Percentiles rank a stretch among this genome's conserved stretches.
Evolutionary conservation across 2,329 filamentous ascomycete genomes (phyloP).

Genomic region (Diatrype stigma): DNA sequence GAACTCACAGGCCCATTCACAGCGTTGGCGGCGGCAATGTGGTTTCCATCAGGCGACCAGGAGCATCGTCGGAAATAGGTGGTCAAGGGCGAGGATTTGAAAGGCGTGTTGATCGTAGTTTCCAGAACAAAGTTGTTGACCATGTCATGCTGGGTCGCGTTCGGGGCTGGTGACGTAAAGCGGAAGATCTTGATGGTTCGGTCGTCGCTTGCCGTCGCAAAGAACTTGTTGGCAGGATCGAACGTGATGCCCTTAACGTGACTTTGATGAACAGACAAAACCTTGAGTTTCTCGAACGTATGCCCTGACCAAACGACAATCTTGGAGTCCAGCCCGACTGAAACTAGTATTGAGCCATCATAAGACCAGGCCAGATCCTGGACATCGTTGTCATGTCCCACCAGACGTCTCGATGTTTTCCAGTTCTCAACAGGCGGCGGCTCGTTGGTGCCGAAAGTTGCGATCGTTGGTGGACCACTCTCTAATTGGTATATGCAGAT

Average conservation of each 20-base stretch:
- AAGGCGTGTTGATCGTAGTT: constrained; percentile 82
- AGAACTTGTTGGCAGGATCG: constrained; percentile 98
- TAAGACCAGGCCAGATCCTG: constrained; percentile 97
- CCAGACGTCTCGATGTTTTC: constrained; percentile 89
- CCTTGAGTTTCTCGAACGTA: constrained; percentile 97
- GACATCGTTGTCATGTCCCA: constrained; percentile 97
- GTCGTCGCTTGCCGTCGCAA: constrained; percentile 96
- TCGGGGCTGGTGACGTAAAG: constrained; percentile 85
- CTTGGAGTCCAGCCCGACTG: constrained; percentile 94
- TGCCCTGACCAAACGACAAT: constrained; percentile 97
- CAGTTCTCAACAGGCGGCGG: constrained; percentile 94
- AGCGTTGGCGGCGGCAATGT: constrained; percentile 94
- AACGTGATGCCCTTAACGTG: constrained; percentile 99
- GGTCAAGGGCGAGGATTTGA: constrained; percentile 86
- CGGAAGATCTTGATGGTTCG: constrained; percentile 94
- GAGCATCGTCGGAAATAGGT: constrained; percentile 96
- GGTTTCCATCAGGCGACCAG: constrained; percentile 95
- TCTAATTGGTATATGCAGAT: constrained; percentile 96
- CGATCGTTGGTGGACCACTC: constrained; percentile 69
- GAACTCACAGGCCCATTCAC: constrained; percentile 97
- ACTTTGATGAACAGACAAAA: constrained; percentile 85
- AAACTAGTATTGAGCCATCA: constrained; percentile 92
- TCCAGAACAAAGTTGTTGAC: constrained; percentile 95
- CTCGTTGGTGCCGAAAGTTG: constrained; percentile 77
- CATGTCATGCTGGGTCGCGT: constrained; percentile 91